phyloP scores from a whole-genome alignment of 257 asterid genomes.

The Voacanga thouarsii region DNA sequence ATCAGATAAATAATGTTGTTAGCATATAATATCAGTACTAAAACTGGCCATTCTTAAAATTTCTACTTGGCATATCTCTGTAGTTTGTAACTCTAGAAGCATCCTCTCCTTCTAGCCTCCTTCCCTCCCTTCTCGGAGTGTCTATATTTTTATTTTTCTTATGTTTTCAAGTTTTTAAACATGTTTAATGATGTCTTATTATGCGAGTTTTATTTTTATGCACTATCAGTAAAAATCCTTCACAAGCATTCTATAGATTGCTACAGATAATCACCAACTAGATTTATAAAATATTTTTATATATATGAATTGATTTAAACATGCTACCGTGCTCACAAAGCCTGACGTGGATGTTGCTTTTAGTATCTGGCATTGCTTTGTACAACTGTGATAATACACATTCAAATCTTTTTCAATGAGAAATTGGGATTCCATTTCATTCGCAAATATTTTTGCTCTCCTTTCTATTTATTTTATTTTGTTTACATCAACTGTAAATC shows the following conservation, averaged over 20 bases:
- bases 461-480: neutral
- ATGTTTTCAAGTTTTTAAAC: neutral
- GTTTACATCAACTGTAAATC: constrained; percentile 10
- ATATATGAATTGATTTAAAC: neutral
- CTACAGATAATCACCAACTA: neutral
- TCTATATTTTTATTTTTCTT: neutral
- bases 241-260: neutral
- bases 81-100: neutral
- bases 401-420: neutral
- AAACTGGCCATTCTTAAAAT: neutral
- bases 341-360: neutral
- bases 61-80: neutral
- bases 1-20: neutral
- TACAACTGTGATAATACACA: neutral
- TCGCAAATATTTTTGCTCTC: neutral
- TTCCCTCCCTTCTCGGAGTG: neutral
- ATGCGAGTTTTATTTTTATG: neutral
- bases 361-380: neutral
- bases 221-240: too few species aligned
- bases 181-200: neutral
- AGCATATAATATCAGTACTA: neutral
- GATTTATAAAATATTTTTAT: neutral
- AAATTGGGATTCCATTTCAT: neutral
- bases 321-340: neutral
- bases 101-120: neutral